These are phyloP conservation scores for Erodium chrysanthum DNA, from an alignment of 441 rosid species.

Conservation along the genomic window DNA sequence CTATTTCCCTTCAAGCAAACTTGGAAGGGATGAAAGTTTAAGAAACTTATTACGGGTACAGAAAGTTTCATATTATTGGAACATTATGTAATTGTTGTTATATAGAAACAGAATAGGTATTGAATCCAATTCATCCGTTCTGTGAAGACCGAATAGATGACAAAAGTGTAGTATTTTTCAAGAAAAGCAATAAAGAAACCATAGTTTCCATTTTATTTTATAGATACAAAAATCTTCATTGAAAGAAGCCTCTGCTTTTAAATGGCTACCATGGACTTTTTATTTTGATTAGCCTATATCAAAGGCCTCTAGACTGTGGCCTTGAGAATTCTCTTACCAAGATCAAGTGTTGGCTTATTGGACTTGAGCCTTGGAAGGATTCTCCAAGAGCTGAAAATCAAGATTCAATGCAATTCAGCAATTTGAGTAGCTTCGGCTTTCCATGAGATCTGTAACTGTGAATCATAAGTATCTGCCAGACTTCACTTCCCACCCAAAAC, in stretches of 20 bases:
- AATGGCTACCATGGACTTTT: not conserved
- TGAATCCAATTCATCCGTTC: not conserved
- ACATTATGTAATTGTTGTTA: not conserved
- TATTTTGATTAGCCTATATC: not conserved
- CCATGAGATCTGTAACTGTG: not conserved
- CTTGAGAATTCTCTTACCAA: not conserved
- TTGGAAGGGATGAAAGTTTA: slow-evolving; percentile 26
- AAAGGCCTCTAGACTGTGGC: not conserved
- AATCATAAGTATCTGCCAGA: too few relatives aligned
- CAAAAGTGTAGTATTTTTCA: not conserved
- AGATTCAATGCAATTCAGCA: not conserved
- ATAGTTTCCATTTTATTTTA: not conserved
- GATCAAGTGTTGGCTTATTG: not conserved
- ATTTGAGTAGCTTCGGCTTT: not conserved
- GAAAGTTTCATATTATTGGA: not conserved
- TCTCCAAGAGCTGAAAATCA: too few relatives aligned
- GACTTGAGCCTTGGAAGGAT: not conserved
- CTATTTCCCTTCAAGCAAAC: slow-evolving; percentile 44
- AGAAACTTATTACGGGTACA: not conserved
- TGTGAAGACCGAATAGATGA: not conserved
- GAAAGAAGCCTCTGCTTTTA: not conserved
- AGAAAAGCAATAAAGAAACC: not conserved
- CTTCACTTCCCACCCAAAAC: not conserved
- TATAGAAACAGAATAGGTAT: slow-evolving; percentile 1
- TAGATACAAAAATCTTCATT: not conserved